Conservation (phyloP, 2,329 filamentous ascomycete genomes). For the Thelonectria rubi region DNA sequence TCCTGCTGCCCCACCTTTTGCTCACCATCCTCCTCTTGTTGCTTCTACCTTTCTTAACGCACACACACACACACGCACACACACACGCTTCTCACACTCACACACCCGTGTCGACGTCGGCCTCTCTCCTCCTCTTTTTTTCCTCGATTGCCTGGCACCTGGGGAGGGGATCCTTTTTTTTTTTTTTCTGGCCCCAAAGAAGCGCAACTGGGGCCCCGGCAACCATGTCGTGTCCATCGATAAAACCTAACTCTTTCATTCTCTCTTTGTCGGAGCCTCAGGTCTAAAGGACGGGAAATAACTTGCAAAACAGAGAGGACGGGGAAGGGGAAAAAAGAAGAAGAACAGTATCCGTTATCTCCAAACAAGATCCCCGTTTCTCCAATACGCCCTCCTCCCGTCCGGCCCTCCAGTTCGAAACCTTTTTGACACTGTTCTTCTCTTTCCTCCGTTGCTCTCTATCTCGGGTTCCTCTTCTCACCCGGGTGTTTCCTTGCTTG, state of each 20-base stretch:
- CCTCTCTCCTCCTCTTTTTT: background rate
- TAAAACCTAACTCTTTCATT: slow-evolving; percentile 45
- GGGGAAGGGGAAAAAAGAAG: background rate
- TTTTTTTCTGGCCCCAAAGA: slow-evolving; percentile 27
- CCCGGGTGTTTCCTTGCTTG: background rate
- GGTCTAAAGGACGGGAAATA: slow-evolving; percentile 19
- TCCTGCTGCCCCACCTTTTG: slow-evolving; percentile 1
- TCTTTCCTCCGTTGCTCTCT: background rate
- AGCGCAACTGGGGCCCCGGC: slow-evolving; percentile 41
- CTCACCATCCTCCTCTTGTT: slow-evolving; percentile 1
- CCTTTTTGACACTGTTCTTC: slow-evolving; percentile 1
- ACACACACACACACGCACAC: slow-evolving; percentile 29
- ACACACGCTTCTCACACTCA: slow-evolving; percentile 40
- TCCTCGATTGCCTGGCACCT: background rate
- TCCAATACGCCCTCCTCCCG: background rate
- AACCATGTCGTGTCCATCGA: slow-evolving; percentile 44
- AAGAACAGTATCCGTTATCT: background rate
- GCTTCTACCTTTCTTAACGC: slow-evolving; percentile 23
- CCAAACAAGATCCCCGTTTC: background rate
- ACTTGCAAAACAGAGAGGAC: too few species aligned
- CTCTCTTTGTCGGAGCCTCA: slow-evolving; percentile 41
- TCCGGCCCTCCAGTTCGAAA: background rate
- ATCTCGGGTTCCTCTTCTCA: background rate
- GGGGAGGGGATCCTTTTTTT: background rate
- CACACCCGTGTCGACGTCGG: slow-evolving; percentile 32